Conservation (phyloP, 805 yeast genomes). For the Dipodascus albidus region DNA sequence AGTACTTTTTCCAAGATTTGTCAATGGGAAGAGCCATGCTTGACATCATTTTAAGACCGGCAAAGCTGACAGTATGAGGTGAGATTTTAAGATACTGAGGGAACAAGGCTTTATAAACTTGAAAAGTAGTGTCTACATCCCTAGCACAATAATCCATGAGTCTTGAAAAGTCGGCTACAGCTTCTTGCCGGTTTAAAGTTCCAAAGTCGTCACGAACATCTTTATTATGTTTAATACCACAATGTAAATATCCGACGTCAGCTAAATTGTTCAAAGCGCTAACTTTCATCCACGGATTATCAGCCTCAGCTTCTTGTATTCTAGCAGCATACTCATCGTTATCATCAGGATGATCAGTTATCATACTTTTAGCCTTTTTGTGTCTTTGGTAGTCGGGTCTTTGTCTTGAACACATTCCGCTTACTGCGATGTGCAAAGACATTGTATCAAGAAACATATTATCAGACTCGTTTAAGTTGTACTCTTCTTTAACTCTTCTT, state of each 20-base stretch:
- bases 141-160: conserved; percentile 73
- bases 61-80: conserved; percentile 93
- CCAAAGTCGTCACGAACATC: conserved; percentile 53
- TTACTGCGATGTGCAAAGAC: conserved; percentile 81
- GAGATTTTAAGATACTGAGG: conserved; percentile 57
- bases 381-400: conserved; percentile 57
- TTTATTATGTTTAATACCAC: conserved; percentile 58
- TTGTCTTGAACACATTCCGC: conserved; percentile 90
- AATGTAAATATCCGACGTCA: conserved; percentile 70
- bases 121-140: conserved; percentile 70
- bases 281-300: conserved; percentile 66
- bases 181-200: conserved; percentile 38
- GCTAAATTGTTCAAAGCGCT: conserved; percentile 72
- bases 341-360: conserved; percentile 5
- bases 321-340: conserved; percentile 16
- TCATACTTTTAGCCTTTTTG: conserved; percentile 17
- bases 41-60: conserved; percentile 68
- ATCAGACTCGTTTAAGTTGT: conserved; percentile 50
- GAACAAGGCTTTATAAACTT: conserved; percentile 53
- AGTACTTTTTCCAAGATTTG: conserved; percentile 57
- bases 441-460: conserved; percentile 83
- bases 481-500: conserved; percentile 77
- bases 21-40: conserved; percentile 72
- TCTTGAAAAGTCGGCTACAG: conserved; percentile 44
- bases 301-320: conserved; percentile 9